Conservation (phyloP, 345 rosid genomes). For the Boechera divaricarpa region DNA sequence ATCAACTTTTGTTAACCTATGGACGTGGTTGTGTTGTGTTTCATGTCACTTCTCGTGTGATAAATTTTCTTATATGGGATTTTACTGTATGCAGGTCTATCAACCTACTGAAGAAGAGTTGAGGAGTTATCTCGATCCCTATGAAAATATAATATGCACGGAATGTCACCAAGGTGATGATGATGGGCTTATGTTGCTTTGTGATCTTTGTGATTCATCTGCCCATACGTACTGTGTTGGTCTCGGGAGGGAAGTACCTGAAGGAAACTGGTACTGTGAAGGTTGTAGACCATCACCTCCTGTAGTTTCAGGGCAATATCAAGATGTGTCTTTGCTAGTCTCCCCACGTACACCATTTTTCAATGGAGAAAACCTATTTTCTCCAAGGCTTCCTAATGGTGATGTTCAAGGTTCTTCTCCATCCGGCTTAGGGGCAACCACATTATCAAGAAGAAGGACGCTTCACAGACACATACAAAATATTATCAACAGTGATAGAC, state of each 20-base stretch:
- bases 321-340: constrained; percentile 53
- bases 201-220: constrained; percentile 97
- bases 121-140: constrained; percentile 90
- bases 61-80: not conserved
- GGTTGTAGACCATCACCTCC: constrained; percentile 72
- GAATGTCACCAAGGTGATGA: constrained; percentile 98
- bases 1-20: constrained; percentile 19
- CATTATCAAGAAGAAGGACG: constrained; percentile 81
- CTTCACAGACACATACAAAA: constrained; percentile 85
- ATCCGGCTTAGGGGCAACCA: constrained; percentile 75
- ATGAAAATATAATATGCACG: constrained; percentile 88
- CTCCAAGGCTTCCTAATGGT: constrained; percentile 69
- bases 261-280: constrained; percentile 98
- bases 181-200: constrained; percentile 95
- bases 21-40: constrained; percentile 18
- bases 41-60: constrained; percentile 22
- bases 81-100: constrained; percentile 69
- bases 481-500: constrained; percentile 63
- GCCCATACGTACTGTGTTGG: constrained; percentile 99
- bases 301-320: constrained; percentile 54
- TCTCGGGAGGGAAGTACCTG: constrained; percentile 93
- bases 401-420: constrained; percentile 66
- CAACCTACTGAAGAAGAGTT: constrained; percentile 98
- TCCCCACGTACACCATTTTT: constrained; percentile 59
- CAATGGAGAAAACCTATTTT: constrained; percentile 59